phyloP scores from a whole-genome alignment of 305 asterid genomes.

The Fraxinus paxiana region DNA sequence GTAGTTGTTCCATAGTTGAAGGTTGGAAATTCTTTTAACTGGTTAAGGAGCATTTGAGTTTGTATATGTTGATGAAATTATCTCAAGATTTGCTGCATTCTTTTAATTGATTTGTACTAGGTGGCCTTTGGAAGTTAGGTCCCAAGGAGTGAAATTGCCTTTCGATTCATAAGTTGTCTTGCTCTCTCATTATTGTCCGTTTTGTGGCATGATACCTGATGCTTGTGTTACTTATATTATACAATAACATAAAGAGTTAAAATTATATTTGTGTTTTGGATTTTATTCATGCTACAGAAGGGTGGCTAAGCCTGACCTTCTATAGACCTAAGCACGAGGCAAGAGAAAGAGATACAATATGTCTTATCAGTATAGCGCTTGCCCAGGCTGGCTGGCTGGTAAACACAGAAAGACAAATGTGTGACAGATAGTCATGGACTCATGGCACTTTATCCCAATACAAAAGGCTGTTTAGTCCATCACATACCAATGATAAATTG shows the following conservation, averaged over 20 bases:
- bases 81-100: not conserved
- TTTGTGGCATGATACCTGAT: not conserved
- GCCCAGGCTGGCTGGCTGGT: not conserved
- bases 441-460: not conserved
- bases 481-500: not conserved
- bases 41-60: slow-evolving; percentile 28
- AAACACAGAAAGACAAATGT: not conserved
- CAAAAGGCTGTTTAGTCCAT: not conserved
- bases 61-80: slow-evolving; percentile 30
- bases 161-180: not conserved
- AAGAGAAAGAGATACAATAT: not conserved
- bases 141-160: not conserved
- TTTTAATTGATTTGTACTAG: not conserved
- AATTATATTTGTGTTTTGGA: too few species aligned
- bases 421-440: not conserved
- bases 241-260: not conserved
- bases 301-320: not conserved
- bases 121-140: not conserved
- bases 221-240: not conserved
- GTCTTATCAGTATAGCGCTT: not conserved
- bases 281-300: not conserved
- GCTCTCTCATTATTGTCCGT: not conserved
- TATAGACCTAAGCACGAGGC: not conserved
- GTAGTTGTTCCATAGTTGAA: slow-evolving; percentile 30
- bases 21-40: slow-evolving; percentile 35